Conservation (phyloP, 495 filamentous ascomycete genomes). For the Halenospora varia region DNA sequence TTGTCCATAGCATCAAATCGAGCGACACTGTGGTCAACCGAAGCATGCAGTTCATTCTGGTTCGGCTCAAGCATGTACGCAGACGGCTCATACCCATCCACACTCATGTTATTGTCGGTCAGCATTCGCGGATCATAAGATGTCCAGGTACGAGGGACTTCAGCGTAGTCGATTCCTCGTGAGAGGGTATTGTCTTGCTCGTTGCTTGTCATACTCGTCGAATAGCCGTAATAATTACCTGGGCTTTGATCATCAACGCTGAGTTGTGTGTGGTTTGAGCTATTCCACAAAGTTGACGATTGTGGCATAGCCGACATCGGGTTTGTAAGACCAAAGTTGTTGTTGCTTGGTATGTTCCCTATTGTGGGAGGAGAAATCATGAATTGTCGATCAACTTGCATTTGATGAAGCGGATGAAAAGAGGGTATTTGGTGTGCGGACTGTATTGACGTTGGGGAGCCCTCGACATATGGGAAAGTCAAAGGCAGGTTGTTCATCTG, state of each 20-base stretch:
- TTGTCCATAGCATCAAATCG: slow-evolving; percentile 5
- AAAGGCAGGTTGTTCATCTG: slow-evolving; percentile 14
- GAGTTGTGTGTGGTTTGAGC: not conserved
- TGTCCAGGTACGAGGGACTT: slow-evolving; percentile 14
- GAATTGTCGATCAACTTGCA: slow-evolving; percentile 12
- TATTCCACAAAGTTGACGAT: slow-evolving; percentile 14
- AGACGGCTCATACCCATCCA: slow-evolving; percentile 5
- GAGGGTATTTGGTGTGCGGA: slow-evolving; percentile 7
- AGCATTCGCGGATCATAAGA: slow-evolving; percentile 5
- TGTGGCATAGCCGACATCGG: slow-evolving; percentile 15
- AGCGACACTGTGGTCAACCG: not conserved
- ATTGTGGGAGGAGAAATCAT: slow-evolving; percentile 6
- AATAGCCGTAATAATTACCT: slow-evolving; percentile 16
- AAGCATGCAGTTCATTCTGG: not conserved
- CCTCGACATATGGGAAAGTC: slow-evolving; percentile 17
- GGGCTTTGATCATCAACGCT: slow-evolving; percentile 13
- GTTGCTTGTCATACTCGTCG: slow-evolving; percentile 4
- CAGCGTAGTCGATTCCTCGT: slow-evolving; percentile 2
- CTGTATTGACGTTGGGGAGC: slow-evolving; percentile 1
- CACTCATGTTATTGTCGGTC: not conserved
- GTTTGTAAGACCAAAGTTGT: slow-evolving; percentile 9
- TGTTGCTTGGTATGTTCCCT: not conserved
- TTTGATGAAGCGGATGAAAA: slow-evolving; percentile 21
- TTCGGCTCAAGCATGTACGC: slow-evolving; percentile 7
- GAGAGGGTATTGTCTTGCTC: not conserved